Base-by-base conservation (phyloP, 768 basidiomycete species). In the Psilocybe subaeruginosa region DNA sequence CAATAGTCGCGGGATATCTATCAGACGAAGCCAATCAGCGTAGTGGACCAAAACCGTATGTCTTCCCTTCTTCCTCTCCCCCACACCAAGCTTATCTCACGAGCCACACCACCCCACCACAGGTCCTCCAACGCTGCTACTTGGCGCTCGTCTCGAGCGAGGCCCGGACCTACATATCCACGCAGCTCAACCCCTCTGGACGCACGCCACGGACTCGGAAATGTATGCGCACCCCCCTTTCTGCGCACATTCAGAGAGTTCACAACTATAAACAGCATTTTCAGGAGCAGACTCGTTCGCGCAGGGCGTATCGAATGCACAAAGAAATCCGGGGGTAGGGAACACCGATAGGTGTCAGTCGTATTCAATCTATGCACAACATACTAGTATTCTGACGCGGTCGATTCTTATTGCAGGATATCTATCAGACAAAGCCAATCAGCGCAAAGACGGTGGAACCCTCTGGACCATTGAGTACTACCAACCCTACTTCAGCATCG, bases 121-220 rank as follows among this genome's bases (percentile, higher is more conserved):
- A 23, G 23, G 23, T 23, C 14, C 74, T 94, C 39, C 79, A 81
- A 65, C 85, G 93, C 60, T 94, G 92, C 68, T 89, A 90, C 72
- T 82, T 82, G 12, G 92, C 92, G 0, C 77, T 94, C 56, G 17
- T 91, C 91, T n/a, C 2, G 37, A 82, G 82, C 30, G 83, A 87
- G 30, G 76, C 85, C 3, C 61, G 60, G 3, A 82, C 84, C 47
- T 93, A 86, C 69, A 80, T 86, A 53, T 78, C 86, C 3, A 82
- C 83, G 12, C 85, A 88, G 61, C 81, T 89, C 37, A 82, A 80
- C 56, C 90, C 90, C 98, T 99, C 79, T 99, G 97, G 97, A 93
- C 96, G 0, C 84, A 97, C 37, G 96, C 95, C 1, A 99, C 95
- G 84, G 84, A 11, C 50, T 87, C 48, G 95, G 87, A 89, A 89